Evolutionary conservation across 495 filamentous ascomycete species (phyloP), one percentile per base, ranked within the genome.

Genomic region (Staphylotrichum longicolle): DNA sequence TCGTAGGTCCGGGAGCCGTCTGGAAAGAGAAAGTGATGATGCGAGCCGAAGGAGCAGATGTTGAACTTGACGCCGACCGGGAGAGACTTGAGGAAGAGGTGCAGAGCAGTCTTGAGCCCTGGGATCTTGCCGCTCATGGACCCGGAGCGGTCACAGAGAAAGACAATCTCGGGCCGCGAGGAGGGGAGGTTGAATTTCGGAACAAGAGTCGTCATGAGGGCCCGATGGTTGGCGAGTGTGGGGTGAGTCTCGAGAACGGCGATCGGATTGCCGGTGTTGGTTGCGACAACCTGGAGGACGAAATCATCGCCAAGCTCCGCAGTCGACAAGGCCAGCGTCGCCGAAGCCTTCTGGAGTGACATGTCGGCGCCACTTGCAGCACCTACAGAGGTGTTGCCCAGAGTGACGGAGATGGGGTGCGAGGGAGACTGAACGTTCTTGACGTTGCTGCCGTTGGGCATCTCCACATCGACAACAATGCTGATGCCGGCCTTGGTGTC

Each of bases 51-150:
- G 2, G 84, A 88, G 71, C 84, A 87, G 60, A 91, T 89, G 70
- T 91, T 90, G 76, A 91, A 91, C 66, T 81, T 83, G 54, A 85
- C 74, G 1, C 86, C 86, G 2, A 84, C 62, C 2, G 88, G 88
- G 14, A 91, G 71, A 0, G 85, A 88, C 63, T 88, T 89, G 39
- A 91, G 75, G 63, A 91, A 88, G n/a, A 90, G 71, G 3, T 76
- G 77, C 33, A 91, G 74, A 3, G 87, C 88, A 7, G 78, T 74
- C 14, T 78, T 68, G 33, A 89, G 70, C 14, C 83, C 82, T 1
- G 64, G 41, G 2, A 88, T 89, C 35, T 81, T 82, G 1, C 27
- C 32, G 0, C 48, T 35, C 89, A 92, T 91, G 58, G 81, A 85
- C 0, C 86, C 86, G 51, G 83, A 87, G 44, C 86, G 80, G 66